phyloP scores from a whole-genome alignment of 371 early-diverging fungal species.

The Mucor piriformis region DNA sequence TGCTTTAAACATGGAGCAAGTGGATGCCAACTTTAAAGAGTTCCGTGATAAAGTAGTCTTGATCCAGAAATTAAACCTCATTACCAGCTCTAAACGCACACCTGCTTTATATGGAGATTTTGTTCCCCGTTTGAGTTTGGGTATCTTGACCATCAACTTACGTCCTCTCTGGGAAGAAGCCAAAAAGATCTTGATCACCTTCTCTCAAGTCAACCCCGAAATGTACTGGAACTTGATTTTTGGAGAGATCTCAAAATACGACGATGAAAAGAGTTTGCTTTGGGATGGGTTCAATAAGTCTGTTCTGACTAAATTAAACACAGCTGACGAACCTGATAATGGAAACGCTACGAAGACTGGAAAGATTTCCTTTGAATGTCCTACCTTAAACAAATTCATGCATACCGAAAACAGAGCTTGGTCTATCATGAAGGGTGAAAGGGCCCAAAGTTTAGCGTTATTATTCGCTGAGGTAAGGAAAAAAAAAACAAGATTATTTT shows the following conservation, averaged over 20 bases:
- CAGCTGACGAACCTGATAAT: constrained; percentile 19
- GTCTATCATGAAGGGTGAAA: constrained; percentile 39
- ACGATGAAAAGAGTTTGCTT: constrained; percentile 58
- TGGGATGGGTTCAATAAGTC: constrained; percentile 56
- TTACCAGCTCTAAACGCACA: constrained; percentile 57
- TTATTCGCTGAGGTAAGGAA: constrained; percentile 40
- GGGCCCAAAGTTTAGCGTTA: constrained; percentile 40
- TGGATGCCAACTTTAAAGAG: constrained; percentile 59
- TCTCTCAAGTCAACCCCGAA: constrained; percentile 55
- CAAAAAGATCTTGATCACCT: constrained; percentile 56
- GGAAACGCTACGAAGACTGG: constrained; percentile 54
- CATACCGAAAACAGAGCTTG: constrained; percentile 41
- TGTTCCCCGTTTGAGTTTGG: constrained; percentile 63
- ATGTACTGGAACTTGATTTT: constrained; percentile 69
- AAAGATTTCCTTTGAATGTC: constrained; percentile 61
- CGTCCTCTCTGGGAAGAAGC: constrained; percentile 86
- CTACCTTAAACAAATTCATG: constrained; percentile 47
- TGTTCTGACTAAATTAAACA: constrained; percentile 28
- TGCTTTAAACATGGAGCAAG: constrained; percentile 67
- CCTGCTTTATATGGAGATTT: constrained; percentile 70
- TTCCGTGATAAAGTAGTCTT: constrained; percentile 81
- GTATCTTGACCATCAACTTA: constrained; percentile 75
- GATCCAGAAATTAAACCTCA: constrained; percentile 67
- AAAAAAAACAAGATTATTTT: too few species aligned
- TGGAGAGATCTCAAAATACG: constrained; percentile 58